A percentile compares a stretch with the other conserved stretches of the same genome.
Evolutionary conservation across 768 basidiomycete species (phyloP).

Genomic region (Chalciporus chontae): DNA sequence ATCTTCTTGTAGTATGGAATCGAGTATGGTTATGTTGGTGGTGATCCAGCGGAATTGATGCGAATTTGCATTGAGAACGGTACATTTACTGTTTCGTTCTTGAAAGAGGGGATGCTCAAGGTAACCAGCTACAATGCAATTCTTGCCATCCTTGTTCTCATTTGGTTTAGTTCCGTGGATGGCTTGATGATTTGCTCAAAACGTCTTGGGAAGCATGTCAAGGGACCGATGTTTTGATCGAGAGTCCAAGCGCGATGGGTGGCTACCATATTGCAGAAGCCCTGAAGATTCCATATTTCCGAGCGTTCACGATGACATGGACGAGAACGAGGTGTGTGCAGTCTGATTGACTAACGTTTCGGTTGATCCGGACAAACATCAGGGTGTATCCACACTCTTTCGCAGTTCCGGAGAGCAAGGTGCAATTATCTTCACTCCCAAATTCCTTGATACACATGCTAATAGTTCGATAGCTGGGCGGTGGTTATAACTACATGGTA

Average conservation of each 20-base stretch:
- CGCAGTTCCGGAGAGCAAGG: conserved; percentile 94
- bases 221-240: conserved; percentile 87
- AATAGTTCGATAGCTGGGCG: conserved; percentile 71
- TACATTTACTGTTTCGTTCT: conserved; percentile 91
- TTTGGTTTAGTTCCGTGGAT: conserved; percentile 79
- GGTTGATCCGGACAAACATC: conserved; percentile 1
- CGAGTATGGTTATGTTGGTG: conserved; percentile 90
- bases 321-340: conserved; percentile 70
- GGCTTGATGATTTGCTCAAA: conserved; percentile 93
- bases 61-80: conserved; percentile 98
- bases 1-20: conserved; percentile 73
- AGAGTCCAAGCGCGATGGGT: conserved; percentile 96
- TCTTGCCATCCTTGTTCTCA: conserved; percentile 2
- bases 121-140: conserved; percentile 35
- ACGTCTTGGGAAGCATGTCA: conserved; percentile 98
- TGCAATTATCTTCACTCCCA: conserved; percentile 25
- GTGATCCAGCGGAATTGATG: conserved; percentile 97
- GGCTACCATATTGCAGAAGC: conserved; percentile 98
- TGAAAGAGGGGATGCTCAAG: conserved; percentile 87
- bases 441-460: conserved; percentile 9
- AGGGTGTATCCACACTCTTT: conserved; percentile 98
- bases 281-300: conserved; percentile 87
- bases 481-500: conserved; percentile 98
- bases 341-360: neutral
- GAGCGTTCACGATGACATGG: conserved; percentile 99